Percentiles rank a stretch among this genome's conserved stretches.
Conservation (phyloP, 2,329 filamentous ascomycete genomes). For the Trichoderma simmonsii region DNA sequence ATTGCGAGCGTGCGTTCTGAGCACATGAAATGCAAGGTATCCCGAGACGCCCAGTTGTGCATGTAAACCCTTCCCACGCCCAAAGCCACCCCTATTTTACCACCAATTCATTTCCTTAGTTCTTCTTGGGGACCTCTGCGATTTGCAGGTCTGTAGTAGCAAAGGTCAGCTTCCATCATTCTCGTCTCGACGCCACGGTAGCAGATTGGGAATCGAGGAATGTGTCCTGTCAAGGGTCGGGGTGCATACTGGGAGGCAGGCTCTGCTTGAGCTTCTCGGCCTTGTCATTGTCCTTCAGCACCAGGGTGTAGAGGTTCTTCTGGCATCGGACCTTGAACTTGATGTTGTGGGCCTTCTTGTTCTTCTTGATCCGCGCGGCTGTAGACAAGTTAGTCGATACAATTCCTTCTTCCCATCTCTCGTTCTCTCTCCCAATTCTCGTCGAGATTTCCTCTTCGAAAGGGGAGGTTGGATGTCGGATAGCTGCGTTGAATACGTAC, state of each 20-base stretch:
- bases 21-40: conserved; percentile 52
- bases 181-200: conserved; percentile 16
- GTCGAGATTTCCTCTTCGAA: background rate
- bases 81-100: conserved; percentile 24
- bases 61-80: conserved; percentile 35
- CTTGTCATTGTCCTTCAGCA: conserved; percentile 98
- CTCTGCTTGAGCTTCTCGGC: conserved; percentile 99
- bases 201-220: background rate
- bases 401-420: conserved; percentile 3
- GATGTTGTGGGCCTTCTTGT: conserved; percentile 83
- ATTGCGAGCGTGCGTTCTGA: conserved; percentile 39
- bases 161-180: conserved; percentile 12
- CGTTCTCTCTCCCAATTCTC: background rate
- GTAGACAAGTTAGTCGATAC: conserved; percentile 33
- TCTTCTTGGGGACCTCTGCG: conserved; percentile 56
- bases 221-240: background rate
- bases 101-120: conserved; percentile 30
- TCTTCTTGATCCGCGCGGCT: conserved; percentile 96
- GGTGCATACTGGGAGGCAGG: conserved; percentile 84
- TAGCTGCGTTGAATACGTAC: conserved; percentile 59
- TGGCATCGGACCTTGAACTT: conserved; percentile 99
- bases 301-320: conserved; percentile 93
- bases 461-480: background rate
- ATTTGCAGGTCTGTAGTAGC: conserved; percentile 45
- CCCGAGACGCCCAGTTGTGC: conserved; percentile 54